A percentile compares a stretch with the other conserved stretches of the same genome.
Evolutionary conservation across 106 monocot genomes (phyloP).

Genomic region (Hemerocallis citrina): DNA sequence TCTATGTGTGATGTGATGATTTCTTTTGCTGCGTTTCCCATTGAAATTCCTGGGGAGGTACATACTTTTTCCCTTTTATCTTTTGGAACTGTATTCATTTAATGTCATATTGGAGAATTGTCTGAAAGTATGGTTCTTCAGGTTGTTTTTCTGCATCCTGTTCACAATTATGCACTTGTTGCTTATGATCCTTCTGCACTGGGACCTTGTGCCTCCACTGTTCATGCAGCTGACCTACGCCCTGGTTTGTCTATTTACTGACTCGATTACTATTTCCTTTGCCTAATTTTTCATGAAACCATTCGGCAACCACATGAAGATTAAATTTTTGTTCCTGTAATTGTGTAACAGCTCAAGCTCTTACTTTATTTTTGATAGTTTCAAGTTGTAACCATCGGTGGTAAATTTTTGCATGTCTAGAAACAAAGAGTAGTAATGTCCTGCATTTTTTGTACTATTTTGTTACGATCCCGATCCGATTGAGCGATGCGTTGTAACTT

Average conservation of each 20-base stretch:
- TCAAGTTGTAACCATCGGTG: too few relatives aligned
- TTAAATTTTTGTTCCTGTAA: too few relatives aligned
- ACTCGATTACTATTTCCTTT: too few relatives aligned
- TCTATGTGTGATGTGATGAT: constrained; percentile 89
- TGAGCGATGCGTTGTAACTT: too few relatives aligned
- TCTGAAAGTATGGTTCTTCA: constrained; percentile 11
- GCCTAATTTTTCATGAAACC: too few relatives aligned
- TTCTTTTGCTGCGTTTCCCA: constrained; percentile 93
- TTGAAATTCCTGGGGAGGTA: constrained; percentile 97
- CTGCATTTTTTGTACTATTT: too few relatives aligned
- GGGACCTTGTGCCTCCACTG: constrained; percentile 62
- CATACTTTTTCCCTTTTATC: background rate
- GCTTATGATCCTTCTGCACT: constrained; percentile 91
- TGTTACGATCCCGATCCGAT: too few relatives aligned
- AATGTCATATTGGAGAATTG: constrained; percentile 1
- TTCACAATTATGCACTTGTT: constrained; percentile 95
- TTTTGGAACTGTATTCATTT: background rate
- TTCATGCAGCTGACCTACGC: constrained; percentile 78
- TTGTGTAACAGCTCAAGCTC: too few relatives aligned
- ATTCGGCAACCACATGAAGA: too few relatives aligned
- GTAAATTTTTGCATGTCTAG: too few relatives aligned
- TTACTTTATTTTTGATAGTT: too few relatives aligned
- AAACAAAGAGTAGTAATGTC: too few relatives aligned
- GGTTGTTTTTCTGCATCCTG: constrained; percentile 97
- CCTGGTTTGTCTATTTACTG: constrained; percentile 45